These are phyloP conservation scores for Colletotrichum musicola DNA, from an alignment of 2,329 filamentous ascomycete genomes.

Conservation along the genomic window DNA sequence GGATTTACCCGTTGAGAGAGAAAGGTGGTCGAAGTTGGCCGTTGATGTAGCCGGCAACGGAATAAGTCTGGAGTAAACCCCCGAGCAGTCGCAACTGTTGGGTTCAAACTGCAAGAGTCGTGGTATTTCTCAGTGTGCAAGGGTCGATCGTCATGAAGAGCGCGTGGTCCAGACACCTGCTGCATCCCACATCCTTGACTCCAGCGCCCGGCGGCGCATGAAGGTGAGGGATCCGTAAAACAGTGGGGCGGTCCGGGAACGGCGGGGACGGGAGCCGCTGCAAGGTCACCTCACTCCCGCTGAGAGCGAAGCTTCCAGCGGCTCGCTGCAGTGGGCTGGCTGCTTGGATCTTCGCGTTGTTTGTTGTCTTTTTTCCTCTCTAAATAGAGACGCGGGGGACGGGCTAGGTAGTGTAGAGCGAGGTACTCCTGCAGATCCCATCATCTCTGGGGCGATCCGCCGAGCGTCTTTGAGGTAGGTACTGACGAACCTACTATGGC, in stretches of 20 bases:
- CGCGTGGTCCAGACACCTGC: conserved; percentile 9
- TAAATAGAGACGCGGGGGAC: conserved; percentile 5
- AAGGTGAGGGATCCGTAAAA: background rate
- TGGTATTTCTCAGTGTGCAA: conserved; percentile 9
- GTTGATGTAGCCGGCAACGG: no score
- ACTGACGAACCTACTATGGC: no score
- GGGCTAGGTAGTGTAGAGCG: no score
- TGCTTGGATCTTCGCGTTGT: conserved; percentile 12
- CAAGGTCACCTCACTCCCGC: conserved; percentile 7
- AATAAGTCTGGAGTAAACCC: no score
- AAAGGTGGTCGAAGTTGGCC: no score
- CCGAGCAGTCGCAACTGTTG: no score
- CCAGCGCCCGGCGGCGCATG: no score
- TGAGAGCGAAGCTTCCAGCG: conserved; percentile 17
- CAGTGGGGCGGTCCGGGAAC: conserved; percentile 19
- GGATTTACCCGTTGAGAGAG: no score
- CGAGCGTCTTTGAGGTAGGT: background rate
- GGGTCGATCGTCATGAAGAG: background rate
- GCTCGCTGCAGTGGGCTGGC: conserved; percentile 3
- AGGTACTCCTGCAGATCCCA: background rate
- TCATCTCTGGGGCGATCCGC: conserved; percentile 1
- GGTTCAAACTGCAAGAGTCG: background rate
- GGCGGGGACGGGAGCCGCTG: conserved; percentile 28
- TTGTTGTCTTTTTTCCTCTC: background rate
- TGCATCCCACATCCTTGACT: conserved; percentile 32